These are phyloP conservation scores for Colletotrichum sp. DNA, from an alignment of 2,329 filamentous ascomycete species.

Conservation along the genomic window DNA sequence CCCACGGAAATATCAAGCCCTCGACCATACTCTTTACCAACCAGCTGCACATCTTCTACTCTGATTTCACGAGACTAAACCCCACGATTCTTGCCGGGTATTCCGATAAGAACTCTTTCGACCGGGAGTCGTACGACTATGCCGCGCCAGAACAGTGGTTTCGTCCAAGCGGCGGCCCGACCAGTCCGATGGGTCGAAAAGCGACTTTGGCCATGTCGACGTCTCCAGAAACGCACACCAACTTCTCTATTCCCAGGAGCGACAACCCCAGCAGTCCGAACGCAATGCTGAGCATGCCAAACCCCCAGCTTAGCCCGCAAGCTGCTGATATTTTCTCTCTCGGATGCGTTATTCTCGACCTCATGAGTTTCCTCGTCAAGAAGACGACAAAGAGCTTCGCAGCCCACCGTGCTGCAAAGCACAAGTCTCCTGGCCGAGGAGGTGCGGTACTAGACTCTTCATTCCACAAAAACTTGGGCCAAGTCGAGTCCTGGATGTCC, in stretches of 20 bases:
- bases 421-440: slow-evolving; percentile 62
- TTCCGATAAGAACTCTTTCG: slow-evolving; percentile 53
- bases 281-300: slow-evolving; percentile 41
- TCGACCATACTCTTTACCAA: slow-evolving; percentile 72
- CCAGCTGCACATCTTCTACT: slow-evolving; percentile 70
- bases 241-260: slow-evolving; percentile 41
- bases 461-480: slow-evolving; percentile 73
- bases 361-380: slow-evolving; percentile 73
- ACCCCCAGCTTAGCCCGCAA: slow-evolving; percentile 54
- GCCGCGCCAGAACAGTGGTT: slow-evolving; percentile 72
- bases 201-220: slow-evolving; percentile 35
- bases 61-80: slow-evolving; percentile 62
- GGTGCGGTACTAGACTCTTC: slow-evolving; percentile 71
- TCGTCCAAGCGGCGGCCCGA: slow-evolving; percentile 40
- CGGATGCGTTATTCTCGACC: slow-evolving; percentile 74
- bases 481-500: slow-evolving; percentile 73
- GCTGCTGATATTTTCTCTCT: slow-evolving; percentile 76
- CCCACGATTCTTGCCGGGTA: slow-evolving; percentile 35
- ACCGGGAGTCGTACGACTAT: slow-evolving; percentile 76
- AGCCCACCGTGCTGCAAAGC: slow-evolving; percentile 69
- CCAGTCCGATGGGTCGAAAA: slow-evolving; percentile 36
- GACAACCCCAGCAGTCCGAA: slow-evolving; percentile 32
- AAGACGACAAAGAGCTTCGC: slow-evolving; percentile 70
- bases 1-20: slow-evolving; percentile 73
- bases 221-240: slow-evolving; percentile 39